Evolutionary conservation across 768 basidiomycete species (phyloP).

Genomic region (Boletus vermiculosoides): DNA sequence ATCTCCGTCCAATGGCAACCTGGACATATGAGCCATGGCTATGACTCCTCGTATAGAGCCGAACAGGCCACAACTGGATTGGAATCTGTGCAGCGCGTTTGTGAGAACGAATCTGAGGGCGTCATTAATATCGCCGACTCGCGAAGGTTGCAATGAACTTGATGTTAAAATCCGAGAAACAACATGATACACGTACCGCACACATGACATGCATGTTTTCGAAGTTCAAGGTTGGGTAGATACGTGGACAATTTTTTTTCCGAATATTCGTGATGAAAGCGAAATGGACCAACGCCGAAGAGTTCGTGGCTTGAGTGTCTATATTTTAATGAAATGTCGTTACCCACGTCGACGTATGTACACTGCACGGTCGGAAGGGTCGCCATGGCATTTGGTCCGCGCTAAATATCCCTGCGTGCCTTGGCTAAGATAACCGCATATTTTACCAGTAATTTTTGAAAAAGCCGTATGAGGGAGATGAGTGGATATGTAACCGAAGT

Average conservation of each 20-base stretch:
- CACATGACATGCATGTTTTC: neutral
- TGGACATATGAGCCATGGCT: neutral
- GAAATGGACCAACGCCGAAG: neutral
- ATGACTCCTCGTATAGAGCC: neutral
- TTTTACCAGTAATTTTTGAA: too few relatives aligned
- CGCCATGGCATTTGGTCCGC: neutral
- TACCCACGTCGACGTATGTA: neutral
- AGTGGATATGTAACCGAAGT: neutral
- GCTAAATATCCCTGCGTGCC: neutral
- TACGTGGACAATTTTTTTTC: neutral
- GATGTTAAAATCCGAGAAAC: neutral
- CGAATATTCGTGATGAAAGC: neutral
- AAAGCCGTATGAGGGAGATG: neutral
- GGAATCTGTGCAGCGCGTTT: neutral
- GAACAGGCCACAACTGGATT: neutral
- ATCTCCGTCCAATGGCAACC: too few relatives aligned
- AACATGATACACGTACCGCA: neutral
- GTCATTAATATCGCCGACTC: neutral
- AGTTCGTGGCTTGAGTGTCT: neutral
- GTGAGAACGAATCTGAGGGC: neutral
- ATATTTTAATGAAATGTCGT: neutral
- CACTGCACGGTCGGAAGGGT: neutral
- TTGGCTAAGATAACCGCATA: neutral
- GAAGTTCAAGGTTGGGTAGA: neutral
- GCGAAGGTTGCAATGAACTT: neutral